Conservation (phyloP, 306 rosid genomes). For the Pterocarpus santalinus region DNA sequence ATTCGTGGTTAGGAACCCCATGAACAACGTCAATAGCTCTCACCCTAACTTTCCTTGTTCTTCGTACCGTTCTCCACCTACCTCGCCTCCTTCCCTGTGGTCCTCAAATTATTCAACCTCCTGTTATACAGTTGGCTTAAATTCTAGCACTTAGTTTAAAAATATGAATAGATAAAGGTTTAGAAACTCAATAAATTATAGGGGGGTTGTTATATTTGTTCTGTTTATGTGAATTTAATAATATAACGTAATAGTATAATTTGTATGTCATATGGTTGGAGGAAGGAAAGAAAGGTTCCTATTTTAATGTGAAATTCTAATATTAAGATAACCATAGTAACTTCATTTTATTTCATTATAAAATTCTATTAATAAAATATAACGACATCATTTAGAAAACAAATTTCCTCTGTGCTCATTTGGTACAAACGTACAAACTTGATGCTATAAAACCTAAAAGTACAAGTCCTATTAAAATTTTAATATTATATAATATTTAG, state of each 20-base stretch:
- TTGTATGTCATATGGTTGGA: neutral
- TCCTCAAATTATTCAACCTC: slow-evolving; percentile 47
- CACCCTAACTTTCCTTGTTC: slow-evolving; percentile 59
- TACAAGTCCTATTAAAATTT: too few species aligned
- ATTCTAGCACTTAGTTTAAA: slow-evolving; percentile 48
- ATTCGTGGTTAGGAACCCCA: slow-evolving; percentile 74
- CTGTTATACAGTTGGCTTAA: slow-evolving; percentile 50
- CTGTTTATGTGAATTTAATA: slow-evolving; percentile 22
- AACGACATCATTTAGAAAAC: too few species aligned
- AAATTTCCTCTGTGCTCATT: too few species aligned
- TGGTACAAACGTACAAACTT: too few species aligned
- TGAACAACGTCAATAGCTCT: slow-evolving; percentile 40
- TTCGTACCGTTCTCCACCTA: slow-evolving; percentile 54
- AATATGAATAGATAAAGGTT: slow-evolving; percentile 23
- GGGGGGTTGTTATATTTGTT: slow-evolving; percentile 9
- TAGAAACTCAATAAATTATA: slow-evolving; percentile 22
- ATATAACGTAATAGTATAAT: slow-evolving; percentile 38
- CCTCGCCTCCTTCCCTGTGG: slow-evolving; percentile 59
- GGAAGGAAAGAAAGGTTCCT: slow-evolving; percentile 12
- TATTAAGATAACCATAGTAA: too few species aligned
- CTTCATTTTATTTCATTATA: too few species aligned
- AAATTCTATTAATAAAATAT: too few species aligned
- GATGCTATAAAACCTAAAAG: too few species aligned
- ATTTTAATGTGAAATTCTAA: neutral
- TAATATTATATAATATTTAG: too few species aligned